Evolutionary conservation across 2,329 filamentous ascomycete species (phyloP), one percentile per base, ranked within the genome.

Genomic region (Alternaria sp.): DNA sequence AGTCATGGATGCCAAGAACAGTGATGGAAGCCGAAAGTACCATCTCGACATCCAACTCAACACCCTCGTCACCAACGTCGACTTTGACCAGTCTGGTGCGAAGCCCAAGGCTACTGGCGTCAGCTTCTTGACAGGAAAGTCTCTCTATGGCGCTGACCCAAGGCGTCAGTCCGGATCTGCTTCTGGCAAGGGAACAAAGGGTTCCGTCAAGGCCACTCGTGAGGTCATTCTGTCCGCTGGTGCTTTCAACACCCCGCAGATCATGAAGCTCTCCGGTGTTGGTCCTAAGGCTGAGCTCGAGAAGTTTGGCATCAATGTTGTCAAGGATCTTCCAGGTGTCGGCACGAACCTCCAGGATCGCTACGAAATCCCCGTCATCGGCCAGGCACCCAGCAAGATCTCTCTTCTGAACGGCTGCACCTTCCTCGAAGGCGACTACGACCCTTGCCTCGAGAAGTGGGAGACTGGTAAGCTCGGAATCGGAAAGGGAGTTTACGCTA

Each of bases 281-380:
- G 88, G 88, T 0, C 87, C 87, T 0, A 69, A 75, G 11, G 71
- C 78, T 0, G 84, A 88, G 64, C 82, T 91, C 6, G 63, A 81
- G 20, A 78, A 80, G 53, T 82, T 86, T 68, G 76, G 80, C n/a
- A 89, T 90, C 63, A 69, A 80, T 2, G 76, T 86, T 0, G 65
- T 88, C 18, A 79, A 83, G 4, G 82, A 89, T 62, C 84, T 87
- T 0, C 84, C 85, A 1, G 86, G 88, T 44, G 88, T 91, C 3
- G 89, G 89, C 5, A 84, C 83, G 58, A 88, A 90, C 75, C 80
- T 91, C 4, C 82, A 88, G 51, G 89, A 91, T 69, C 87, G 88
- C 46, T 85, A 85, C 43, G 85, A 84, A 61, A 51, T 65, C 12
- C 57, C 63, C 9, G 80, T 87, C 16, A 79, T 83, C 0, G 84